A percentile compares a stretch with the other conserved stretches of the same genome.
Conservation (phyloP, 768 basidiomycete species). For the Pleurotus giganteus region DNA sequence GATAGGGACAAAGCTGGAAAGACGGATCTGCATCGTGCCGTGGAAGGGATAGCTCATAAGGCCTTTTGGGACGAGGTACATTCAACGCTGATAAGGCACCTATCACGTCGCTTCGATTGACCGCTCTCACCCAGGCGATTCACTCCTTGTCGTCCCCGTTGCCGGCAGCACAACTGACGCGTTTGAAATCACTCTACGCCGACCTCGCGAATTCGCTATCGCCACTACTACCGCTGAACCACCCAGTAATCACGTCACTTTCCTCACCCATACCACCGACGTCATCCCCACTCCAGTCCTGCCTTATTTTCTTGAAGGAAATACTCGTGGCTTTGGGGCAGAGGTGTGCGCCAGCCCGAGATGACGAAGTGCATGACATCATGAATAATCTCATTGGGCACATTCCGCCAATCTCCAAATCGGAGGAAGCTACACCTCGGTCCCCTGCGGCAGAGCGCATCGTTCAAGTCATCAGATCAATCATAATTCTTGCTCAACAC, state of each 20-base stretch:
- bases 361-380: slow-evolving; percentile 48
- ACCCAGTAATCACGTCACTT: slow-evolving; percentile 49
- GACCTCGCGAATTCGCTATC: slow-evolving; percentile 50
- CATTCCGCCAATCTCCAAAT: slow-evolving; percentile 11
- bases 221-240: slow-evolving; percentile 56
- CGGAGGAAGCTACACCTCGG: slow-evolving; percentile 12
- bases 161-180: slow-evolving; percentile 57
- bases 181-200: slow-evolving; percentile 53
- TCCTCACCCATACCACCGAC: slow-evolving; percentile 65
- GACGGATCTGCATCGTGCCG: slow-evolving; percentile 32
- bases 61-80: slow-evolving; percentile 78
- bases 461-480: slow-evolving; percentile 43
- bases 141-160: slow-evolving; percentile 53
- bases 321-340: slow-evolving; percentile 48
- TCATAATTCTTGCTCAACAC: slow-evolving; percentile 51
- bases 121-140: slow-evolving; percentile 40
- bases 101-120: neutral
- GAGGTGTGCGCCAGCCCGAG: slow-evolving; percentile 69
- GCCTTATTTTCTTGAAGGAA: slow-evolving; percentile 52
- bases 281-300: slow-evolving; percentile 61
- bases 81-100: neutral
- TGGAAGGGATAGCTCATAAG: slow-evolving; percentile 53
- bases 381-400: slow-evolving; percentile 25
- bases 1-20: slow-evolving; percentile 16
- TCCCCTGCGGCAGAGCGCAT: slow-evolving; percentile 44